phyloP scores from a whole-genome alignment of 176 grass and related monocot species.

The Carex kokanica region DNA sequence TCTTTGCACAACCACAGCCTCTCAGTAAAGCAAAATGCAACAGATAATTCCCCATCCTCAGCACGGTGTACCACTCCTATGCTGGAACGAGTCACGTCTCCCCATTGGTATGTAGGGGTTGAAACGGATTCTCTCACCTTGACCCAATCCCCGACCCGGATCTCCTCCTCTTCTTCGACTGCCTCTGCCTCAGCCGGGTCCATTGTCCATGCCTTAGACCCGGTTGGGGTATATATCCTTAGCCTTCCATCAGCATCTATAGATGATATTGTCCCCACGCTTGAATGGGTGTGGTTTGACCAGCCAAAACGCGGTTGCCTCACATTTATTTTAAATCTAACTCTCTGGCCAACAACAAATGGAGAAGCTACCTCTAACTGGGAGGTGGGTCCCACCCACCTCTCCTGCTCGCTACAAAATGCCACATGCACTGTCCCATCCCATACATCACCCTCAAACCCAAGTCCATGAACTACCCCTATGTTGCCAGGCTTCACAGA shows the following conservation, averaged over 20 bases:
- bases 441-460: slow-evolving; percentile 71
- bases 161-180: slow-evolving; percentile 85
- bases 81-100: slow-evolving; percentile 77
- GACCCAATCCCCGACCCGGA: slow-evolving; percentile 80
- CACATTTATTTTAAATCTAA: slow-evolving; percentile 64
- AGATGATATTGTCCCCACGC: slow-evolving; percentile 93
- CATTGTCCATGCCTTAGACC: slow-evolving; percentile 93
- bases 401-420: slow-evolving; percentile 95
- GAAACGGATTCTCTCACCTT: slow-evolving; percentile 72
- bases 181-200: slow-evolving; percentile 87
- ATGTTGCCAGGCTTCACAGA: slow-evolving; percentile 84
- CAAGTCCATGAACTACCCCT: slow-evolving; percentile 86
- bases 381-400: slow-evolving; percentile 68
- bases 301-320: slow-evolving; percentile 94
- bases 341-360: slow-evolving; percentile 80
- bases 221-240: slow-evolving; percentile 92
- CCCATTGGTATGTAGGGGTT: slow-evolving; percentile 93
- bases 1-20: slow-evolving; percentile 95
- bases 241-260: slow-evolving; percentile 94
- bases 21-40: slow-evolving; percentile 97
- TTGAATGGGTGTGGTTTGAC: slow-evolving; percentile 85
- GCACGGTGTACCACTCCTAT: slow-evolving; percentile 84
- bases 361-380: slow-evolving; percentile 58
- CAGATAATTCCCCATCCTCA: slow-evolving; percentile 81
- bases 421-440: slow-evolving; percentile 87